Conservation (phyloP, 2,329 filamentous ascomycete genomes). For the Graphilbum sp. region DNA sequence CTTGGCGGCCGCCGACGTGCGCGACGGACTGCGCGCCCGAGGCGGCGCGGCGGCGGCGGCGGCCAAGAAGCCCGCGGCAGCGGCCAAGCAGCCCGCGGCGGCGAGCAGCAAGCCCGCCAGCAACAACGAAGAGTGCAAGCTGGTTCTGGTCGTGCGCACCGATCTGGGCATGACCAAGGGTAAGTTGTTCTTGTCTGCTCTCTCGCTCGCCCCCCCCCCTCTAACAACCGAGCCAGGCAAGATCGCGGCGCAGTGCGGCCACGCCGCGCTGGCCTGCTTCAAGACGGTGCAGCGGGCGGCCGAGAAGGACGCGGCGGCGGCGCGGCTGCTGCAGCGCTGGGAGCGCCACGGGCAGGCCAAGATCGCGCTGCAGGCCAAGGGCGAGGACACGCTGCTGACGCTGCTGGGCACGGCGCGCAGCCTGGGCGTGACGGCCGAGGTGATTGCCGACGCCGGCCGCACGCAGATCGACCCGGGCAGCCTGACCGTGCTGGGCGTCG, state of each 20-base stretch:
- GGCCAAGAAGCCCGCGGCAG: no score
- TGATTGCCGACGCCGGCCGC: conserved; percentile 88
- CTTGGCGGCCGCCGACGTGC: conserved; percentile 39
- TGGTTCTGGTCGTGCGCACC: conserved; percentile 81
- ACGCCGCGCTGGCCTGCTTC: conserved; percentile 96
- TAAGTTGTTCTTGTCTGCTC: conserved; percentile 23
- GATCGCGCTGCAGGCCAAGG: conserved; percentile 79
- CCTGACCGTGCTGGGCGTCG: conserved; percentile 76
- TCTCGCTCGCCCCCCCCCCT: background rate
- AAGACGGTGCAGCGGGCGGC: conserved; percentile 52
- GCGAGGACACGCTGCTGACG: conserved; percentile 63
- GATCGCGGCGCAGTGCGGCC: conserved; percentile 87
- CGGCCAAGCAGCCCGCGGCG: no score
- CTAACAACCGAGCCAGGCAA: conserved; percentile 47
- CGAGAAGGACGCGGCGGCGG: conserved; percentile 25
- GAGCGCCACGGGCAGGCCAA: conserved; percentile 79
- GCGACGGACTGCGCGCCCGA: conserved; percentile 33
- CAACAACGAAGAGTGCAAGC: conserved; percentile 70
- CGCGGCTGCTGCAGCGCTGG: conserved; percentile 60
- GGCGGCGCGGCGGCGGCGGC: no score
- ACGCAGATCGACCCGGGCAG: conserved; percentile 94
- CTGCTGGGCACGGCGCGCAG: conserved; percentile 65
- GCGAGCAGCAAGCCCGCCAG: conserved; percentile 13
- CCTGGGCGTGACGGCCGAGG: conserved; percentile 71
- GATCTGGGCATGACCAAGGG: conserved; percentile 97